A percentile compares a stretch with the other conserved stretches of the same genome.
phyloP scores from a whole-genome alignment of 306 rosid genomes.

The Vicia sativa region DNA sequence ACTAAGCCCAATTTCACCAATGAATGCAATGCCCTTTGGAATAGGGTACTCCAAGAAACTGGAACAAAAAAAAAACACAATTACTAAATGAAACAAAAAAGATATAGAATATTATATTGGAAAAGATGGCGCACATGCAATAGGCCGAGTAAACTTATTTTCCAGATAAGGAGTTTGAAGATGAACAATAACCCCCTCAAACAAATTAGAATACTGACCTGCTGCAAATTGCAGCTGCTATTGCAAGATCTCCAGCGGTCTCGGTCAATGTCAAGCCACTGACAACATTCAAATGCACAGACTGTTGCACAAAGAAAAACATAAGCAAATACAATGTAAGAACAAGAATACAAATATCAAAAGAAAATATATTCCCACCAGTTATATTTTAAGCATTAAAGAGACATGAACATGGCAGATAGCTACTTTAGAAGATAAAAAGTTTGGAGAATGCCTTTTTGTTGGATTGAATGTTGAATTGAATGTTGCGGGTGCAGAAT shows the following conservation, averaged over 20 bases:
- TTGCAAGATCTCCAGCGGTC: constrained; percentile 96
- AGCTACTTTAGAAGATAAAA: constrained; percentile 15
- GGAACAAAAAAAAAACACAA: constrained; percentile 17
- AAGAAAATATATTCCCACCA: constrained; percentile 13
- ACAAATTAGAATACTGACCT: constrained; percentile 56
- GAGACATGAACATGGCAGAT: constrained; percentile 13
- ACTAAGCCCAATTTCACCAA: constrained; percentile 90
- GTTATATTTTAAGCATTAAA: constrained; percentile 22
- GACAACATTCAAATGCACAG: constrained; percentile 72
- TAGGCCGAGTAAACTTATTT: constrained; percentile 16
- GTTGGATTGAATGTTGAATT: too few species aligned
- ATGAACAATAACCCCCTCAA: constrained; percentile 15
- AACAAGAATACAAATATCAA: constrained; percentile 22
- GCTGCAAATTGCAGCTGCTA: constrained; percentile 98
- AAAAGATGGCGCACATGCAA: constrained; percentile 3
- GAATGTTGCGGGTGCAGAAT: too few species aligned
- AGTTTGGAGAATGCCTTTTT: too few species aligned
- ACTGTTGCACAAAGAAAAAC: constrained; percentile 50
- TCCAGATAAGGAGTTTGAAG: constrained; percentile 31
- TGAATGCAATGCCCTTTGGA: constrained; percentile 77
- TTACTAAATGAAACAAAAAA: constrained; percentile 14
- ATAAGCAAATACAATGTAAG: constrained; percentile 16
- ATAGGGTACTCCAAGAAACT: constrained; percentile 91
- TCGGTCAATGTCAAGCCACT: constrained; percentile 71
- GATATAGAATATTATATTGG: not conserved